Evolutionary conservation across 73 alveolate species (phyloP).

Genomic region (Effrenium voratum): DNA sequence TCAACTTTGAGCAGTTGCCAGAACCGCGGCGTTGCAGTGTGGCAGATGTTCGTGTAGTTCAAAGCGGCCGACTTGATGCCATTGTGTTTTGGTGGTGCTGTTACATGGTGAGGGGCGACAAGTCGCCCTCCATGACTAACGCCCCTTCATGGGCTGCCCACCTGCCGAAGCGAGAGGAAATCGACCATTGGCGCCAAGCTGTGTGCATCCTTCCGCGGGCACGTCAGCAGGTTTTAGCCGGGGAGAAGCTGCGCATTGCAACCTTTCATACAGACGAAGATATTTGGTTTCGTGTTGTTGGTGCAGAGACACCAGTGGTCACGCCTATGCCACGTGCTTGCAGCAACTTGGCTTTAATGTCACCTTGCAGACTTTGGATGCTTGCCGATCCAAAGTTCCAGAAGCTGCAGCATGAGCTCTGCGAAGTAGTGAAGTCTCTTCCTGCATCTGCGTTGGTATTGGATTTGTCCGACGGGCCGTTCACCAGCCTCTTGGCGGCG

Average conservation of each 20-base stretch:
- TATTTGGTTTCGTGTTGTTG: slow-evolving; percentile 26
- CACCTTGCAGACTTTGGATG: slow-evolving; percentile 32
- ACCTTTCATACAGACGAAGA: slow-evolving; percentile 51
- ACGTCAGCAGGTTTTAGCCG: not conserved
- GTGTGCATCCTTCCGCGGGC: slow-evolving; percentile 25
- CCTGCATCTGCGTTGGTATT: not conserved
- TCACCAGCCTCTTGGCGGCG: not conserved
- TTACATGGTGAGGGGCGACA: slow-evolving; percentile 45
- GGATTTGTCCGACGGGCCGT: slow-evolving; percentile 54
- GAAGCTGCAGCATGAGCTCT: slow-evolving; percentile 8
- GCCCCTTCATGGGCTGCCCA: not conserved
- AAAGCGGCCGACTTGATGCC: slow-evolving; percentile 20
- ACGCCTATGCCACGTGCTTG: not conserved
- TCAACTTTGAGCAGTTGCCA: slow-evolving; percentile 27
- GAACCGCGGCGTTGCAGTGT: not conserved
- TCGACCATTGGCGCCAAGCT: slow-evolving; percentile 69
- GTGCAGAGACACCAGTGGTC: not conserved
- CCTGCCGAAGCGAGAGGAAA: not conserved
- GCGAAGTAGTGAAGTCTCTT: not conserved
- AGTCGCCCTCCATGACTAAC: slow-evolving; percentile 24
- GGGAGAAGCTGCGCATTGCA: not conserved
- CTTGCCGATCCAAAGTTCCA: slow-evolving; percentile 4
- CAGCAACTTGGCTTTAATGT: slow-evolving; percentile 6
- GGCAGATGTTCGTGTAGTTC: not conserved
- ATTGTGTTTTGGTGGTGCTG: slow-evolving; percentile 64